These are phyloP conservation scores for Mucor irregularis DNA, from an alignment of 371 early-diverging fungal genomes.

Conservation along the genomic window DNA sequence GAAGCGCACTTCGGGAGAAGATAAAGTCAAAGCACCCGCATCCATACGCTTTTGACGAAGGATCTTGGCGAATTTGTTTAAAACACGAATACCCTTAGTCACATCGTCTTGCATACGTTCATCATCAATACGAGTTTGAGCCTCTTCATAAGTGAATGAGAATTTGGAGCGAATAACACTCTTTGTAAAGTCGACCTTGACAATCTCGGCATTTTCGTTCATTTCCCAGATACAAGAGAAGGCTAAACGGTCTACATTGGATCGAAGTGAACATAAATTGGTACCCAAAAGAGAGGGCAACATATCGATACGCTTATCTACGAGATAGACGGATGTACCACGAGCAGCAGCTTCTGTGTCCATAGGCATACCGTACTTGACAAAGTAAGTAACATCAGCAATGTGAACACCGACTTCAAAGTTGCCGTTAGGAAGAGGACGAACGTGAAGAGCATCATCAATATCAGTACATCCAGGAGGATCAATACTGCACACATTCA, in stretches of 20 bases:
- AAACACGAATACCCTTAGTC: conserved; percentile 76
- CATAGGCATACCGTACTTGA: conserved; percentile 82
- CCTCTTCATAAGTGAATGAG: conserved; percentile 98
- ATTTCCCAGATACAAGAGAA: conserved; percentile 89
- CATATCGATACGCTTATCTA: conserved; percentile 98
- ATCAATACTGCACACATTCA: conserved; percentile 97
- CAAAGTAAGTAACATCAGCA: conserved; percentile 98
- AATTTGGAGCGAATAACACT: conserved; percentile 93
- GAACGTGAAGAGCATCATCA: conserved; percentile 98
- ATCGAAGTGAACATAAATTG: conserved; percentile 90
- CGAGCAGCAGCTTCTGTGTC: conserved; percentile 88
- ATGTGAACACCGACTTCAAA: conserved; percentile 93
- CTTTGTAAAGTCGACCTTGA: conserved; percentile 76
- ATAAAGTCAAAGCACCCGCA: conserved; percentile 81
- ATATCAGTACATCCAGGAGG: conserved; percentile 99
- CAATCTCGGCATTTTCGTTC: conserved; percentile 74
- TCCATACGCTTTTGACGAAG: conserved; percentile 76
- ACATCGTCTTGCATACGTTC: conserved; percentile 79
- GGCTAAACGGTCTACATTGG: conserved; percentile 89
- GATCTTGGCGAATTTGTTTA: conserved; percentile 90
- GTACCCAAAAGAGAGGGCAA: conserved; percentile 88
- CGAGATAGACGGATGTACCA: conserved; percentile 95
- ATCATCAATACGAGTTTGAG: conserved; percentile 93
- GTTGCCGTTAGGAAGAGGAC: conserved; percentile 85
- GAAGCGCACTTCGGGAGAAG: conserved; percentile 88